Conservation (phyloP, 169 alveolate species). For the Perkinsus olseni region DNA sequence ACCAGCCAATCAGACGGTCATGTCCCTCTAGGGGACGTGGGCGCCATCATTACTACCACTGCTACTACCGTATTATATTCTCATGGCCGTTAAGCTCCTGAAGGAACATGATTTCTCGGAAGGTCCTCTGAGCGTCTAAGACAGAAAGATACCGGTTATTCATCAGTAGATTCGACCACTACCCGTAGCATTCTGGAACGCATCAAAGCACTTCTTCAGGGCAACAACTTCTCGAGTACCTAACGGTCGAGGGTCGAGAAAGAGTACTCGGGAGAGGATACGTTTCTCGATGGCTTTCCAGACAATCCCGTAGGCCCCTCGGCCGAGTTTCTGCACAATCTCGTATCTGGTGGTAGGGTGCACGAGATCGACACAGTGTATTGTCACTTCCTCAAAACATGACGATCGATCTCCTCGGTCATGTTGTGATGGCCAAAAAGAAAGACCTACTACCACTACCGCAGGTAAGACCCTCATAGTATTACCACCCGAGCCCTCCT, state of each 20-base stretch:
- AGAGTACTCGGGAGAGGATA: too few species aligned
- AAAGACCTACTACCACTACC: too few species aligned
- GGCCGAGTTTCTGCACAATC: constrained; percentile 48
- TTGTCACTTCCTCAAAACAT: constrained; percentile 28
- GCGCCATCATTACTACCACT: too few species aligned
- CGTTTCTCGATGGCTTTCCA: constrained; percentile 88
- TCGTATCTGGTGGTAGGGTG: constrained; percentile 29
- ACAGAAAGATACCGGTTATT: background rate
- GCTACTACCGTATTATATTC: constrained; percentile 85
- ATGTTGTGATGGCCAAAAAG: constrained; percentile 2
- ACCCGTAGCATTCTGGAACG: constrained; percentile 92
- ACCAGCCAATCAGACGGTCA: too few species aligned
- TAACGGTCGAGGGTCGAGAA: too few species aligned
- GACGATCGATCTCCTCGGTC: constrained; percentile 52
- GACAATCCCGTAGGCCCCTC: constrained; percentile 93
- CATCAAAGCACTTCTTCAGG: constrained; percentile 96
- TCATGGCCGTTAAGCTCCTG: constrained; percentile 82
- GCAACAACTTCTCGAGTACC: constrained; percentile 94
- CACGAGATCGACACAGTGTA: background rate
- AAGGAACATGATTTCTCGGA: constrained; percentile 94
- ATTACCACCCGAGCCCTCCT: too few species aligned
- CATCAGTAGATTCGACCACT: too few species aligned
- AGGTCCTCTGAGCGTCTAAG: constrained; percentile 96
- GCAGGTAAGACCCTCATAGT: too few species aligned
- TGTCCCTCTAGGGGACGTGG: too few species aligned